Evolutionary conservation across 306 rosid species (phyloP), one percentile per base, ranked within the genome.

Genomic region (Carpinus fangiana): DNA sequence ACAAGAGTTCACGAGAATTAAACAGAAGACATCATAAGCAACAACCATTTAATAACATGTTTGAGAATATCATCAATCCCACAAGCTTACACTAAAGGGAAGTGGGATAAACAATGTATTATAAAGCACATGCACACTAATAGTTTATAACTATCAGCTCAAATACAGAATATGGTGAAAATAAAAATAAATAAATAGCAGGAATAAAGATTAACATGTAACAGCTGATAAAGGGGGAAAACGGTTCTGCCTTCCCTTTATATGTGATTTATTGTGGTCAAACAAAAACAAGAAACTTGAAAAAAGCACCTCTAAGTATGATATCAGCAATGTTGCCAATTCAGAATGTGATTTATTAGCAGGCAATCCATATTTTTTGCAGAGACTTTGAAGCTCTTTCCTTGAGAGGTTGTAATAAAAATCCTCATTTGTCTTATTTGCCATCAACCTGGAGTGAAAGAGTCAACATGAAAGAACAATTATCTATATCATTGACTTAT

Each of bases 361-460:
- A 38, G 86, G 86, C 80, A 83, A 70, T 34, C 83, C 83, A 78
- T 83, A 70, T 8, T 43, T 72, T 77, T 79, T 83, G 77, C 86
- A 83, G 71, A 83, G 51, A 52, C 51, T 79, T 54, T 83, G 86
- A 21, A 83, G 80, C 78, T 79, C 86, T 74, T 83, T 83, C 77
- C 86, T 83, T 45, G 83, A 75, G 16, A 78, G 75, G 52, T 79
- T 77, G 62, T 74, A 53, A 69, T 74, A 74, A 73, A 61, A 75
- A 74, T 73, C 77, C 70, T 52, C 71, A 69, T 79, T 83, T 12
- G 7, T 76, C 62, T 83, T 79, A 70, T 43, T 79, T 21, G 60
- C 83, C 86, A 83, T 83, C 65, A n/a, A 50, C 53, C 83, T 69
- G 71, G 43, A 73, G 31, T 13, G 79, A 78, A 89, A 87, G 70